Evolutionary conservation across 73 alveolate genomes (phyloP), one percentile per base, ranked within the genome.

Genomic region (Paramecium sexaurelia): DNA sequence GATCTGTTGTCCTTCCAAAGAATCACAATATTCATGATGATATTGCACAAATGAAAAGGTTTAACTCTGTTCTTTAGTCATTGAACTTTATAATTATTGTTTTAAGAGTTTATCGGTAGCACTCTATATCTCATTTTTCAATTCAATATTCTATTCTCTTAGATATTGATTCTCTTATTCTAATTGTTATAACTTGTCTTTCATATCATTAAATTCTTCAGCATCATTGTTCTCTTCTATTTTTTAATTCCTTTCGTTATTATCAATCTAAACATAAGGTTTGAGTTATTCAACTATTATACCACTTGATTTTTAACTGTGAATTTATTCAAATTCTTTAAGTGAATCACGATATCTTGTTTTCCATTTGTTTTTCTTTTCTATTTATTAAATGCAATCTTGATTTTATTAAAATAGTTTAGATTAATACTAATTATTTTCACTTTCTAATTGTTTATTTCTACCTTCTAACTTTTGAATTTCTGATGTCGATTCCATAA

Each of bases 361-460:
- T 78, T 78, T 78, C 90, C 90, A 78, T 78, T 78, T 78, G n/a
- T 41, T 61, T 78, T 78, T 78, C 29, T 78, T 78, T 1, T 37
- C 73, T 45, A 19, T 20, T 78, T 20, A 78, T 22, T 35, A 3
- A 15, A 2, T 5, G n/a, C 7, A 29, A n/a, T 13, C 33, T 20
- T 73, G 15, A 17, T 73, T 35, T 36, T 11, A n/a, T 32, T 35
- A 4, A 33, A 11, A 13, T 7, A 35, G 29, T 35, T 35, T 29
- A 1, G 39, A 37, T 37, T 73, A 29, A 0, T 13, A 1, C 24
- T 41, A 0, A 41, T 41, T 39, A 8, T 9, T 41, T 17, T 78
- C 40, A 78, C 33, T 45, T 41, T 78, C 90, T 4, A 29, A 9
- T 78, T 37, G 13, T 19, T 40, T 78, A 9, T 41, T 26, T 19